A percentile compares a stretch with the other conserved stretches of the same genome.
phyloP scores from a whole-genome alignment of 208 protist species.

The Crithidia fasciculata region DNA sequence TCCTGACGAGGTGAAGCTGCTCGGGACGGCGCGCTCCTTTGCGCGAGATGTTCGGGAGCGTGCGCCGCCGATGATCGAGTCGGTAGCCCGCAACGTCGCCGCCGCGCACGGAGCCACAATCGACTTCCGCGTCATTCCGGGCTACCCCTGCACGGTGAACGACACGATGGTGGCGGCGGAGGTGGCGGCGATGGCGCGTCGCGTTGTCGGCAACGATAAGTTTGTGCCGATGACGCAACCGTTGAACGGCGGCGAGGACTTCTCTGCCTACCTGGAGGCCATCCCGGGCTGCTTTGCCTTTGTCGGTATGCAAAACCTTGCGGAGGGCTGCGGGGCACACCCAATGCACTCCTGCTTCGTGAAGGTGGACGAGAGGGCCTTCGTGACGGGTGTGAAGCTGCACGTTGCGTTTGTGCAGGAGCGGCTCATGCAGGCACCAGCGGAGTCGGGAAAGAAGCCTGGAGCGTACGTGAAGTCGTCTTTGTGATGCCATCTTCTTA shows the following conservation, averaged over 20 bases:
- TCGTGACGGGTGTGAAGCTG: slow-evolving; percentile 35
- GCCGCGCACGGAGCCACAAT: slow-evolving; percentile 50
- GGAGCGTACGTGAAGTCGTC: no score
- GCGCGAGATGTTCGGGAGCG: slow-evolving; percentile 40
- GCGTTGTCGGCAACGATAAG: slow-evolving; percentile 29
- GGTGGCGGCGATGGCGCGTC: slow-evolving; percentile 38
- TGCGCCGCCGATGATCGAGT: slow-evolving; percentile 46
- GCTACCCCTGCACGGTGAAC: slow-evolving; percentile 64
- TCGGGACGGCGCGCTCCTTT: slow-evolving; percentile 55
- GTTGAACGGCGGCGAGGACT: slow-evolving; percentile 51
- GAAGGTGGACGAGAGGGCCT: slow-evolving; percentile 41
- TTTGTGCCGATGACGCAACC: slow-evolving; percentile 18
- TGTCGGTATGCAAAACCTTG: slow-evolving; percentile 1
- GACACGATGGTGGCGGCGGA: slow-evolving; percentile 40
- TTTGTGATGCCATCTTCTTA: no score
- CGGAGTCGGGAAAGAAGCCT: no score
- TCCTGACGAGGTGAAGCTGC: slow-evolving; percentile 56
- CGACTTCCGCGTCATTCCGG: slow-evolving; percentile 32
- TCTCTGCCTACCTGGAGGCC: slow-evolving; percentile 44
- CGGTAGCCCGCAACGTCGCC: slow-evolving; percentile 48
- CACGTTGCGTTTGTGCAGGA: slow-evolving; percentile 49
- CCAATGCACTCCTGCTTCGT: slow-evolving; percentile 41
- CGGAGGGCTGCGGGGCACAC: slow-evolving; percentile 1
- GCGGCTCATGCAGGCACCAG: neutral
- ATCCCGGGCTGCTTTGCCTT: slow-evolving; percentile 38